These are phyloP conservation scores for Lippia alba DNA, from an alignment of 305 asterid genomes.

Conservation along the genomic window DNA sequence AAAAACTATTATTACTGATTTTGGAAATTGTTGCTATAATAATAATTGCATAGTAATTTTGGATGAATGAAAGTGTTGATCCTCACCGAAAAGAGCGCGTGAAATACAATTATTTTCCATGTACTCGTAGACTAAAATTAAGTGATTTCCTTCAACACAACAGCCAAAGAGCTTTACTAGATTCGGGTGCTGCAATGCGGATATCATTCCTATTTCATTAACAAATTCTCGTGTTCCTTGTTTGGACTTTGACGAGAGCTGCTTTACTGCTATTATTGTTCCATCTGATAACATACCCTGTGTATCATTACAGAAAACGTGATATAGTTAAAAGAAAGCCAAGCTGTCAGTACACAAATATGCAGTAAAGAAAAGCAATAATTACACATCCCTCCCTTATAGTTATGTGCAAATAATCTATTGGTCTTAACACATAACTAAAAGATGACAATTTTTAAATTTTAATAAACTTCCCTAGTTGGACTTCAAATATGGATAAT, in stretches of 20 bases:
- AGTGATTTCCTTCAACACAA: conserved; percentile 86
- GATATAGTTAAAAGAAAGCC: conserved; percentile 11
- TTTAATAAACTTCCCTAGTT: too few species aligned
- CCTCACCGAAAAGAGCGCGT: conserved; percentile 88
- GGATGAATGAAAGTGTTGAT: too few species aligned
- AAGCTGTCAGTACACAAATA: not conserved
- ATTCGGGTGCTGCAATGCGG: conserved; percentile 85
- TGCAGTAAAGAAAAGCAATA: not conserved
- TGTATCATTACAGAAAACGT: not conserved
- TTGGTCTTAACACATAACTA: too few species aligned
- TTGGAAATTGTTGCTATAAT: too few species aligned
- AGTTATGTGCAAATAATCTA: not conserved
- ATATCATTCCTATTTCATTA: conserved; percentile 92
- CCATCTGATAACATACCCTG: conserved; percentile 82
- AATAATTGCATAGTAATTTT: too few species aligned
- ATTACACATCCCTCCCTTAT: not conserved
- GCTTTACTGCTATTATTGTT: conserved; percentile 81
- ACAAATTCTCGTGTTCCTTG: conserved; percentile 94
- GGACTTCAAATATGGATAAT: too few species aligned
- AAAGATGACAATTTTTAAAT: too few species aligned
- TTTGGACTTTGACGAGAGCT: conserved; percentile 83
- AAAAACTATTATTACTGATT: too few species aligned
- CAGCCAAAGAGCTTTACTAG: conserved; percentile 88
- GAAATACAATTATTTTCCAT: conserved; percentile 87
- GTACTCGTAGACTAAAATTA: conserved; percentile 84